Evolutionary conservation across 495 filamentous ascomycete species (phyloP).

Genomic region (Penicilliopsis zonata): DNA sequence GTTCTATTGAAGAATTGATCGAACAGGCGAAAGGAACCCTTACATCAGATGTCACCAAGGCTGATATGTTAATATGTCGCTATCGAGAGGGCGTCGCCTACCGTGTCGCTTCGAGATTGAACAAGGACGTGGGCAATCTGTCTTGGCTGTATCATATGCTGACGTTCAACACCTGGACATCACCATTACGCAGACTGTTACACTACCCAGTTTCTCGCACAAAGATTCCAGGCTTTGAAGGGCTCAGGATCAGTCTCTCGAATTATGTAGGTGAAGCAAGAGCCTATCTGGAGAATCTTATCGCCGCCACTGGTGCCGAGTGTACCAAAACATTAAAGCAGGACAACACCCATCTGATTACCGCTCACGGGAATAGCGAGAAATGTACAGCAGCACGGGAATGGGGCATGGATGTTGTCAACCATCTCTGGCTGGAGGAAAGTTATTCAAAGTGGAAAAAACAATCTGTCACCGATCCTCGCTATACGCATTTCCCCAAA

Average conservation of each 20-base stretch:
- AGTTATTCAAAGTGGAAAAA: constrained; percentile 80
- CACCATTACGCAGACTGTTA: constrained; percentile 63
- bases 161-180: constrained; percentile 76
- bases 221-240: constrained; percentile 68
- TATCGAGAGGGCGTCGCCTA: constrained; percentile 78
- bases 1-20: constrained; percentile 60
- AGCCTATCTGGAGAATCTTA: constrained; percentile 85
- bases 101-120: constrained; percentile 54
- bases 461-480: constrained; percentile 50
- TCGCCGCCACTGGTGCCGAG: constrained; percentile 67
- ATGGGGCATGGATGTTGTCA: constrained; percentile 82
- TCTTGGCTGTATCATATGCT: constrained; percentile 91
- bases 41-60: constrained; percentile 51
- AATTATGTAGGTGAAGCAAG: constrained; percentile 95
- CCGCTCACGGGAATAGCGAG: constrained; percentile 74
- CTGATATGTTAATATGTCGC: constrained; percentile 75
- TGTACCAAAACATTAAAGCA: constrained; percentile 89
- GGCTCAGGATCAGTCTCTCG: constrained; percentile 70
- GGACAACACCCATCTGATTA: constrained; percentile 92
- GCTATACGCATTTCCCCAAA: constrained; percentile 72
- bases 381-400: constrained; percentile 86
- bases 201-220: constrained; percentile 75
- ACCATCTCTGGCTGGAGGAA: constrained; percentile 96
- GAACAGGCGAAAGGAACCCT: constrained; percentile 54
- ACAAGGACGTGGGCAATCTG: constrained; percentile 81